phyloP scores from a whole-genome alignment of 305 asterid genomes.

The Rubia balearica region DNA sequence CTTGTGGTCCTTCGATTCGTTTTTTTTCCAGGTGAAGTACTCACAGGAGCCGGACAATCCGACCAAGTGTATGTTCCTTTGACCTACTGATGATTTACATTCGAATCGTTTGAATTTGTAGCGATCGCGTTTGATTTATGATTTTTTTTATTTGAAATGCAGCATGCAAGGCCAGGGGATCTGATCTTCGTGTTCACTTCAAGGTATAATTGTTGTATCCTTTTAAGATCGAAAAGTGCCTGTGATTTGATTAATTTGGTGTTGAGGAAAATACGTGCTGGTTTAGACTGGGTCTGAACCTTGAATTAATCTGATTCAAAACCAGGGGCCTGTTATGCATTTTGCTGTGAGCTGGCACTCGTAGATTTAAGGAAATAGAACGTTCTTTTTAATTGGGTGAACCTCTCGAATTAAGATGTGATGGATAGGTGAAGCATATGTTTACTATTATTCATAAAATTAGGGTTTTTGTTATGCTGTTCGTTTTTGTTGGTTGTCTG shows the following conservation, averaged over 20 bases:
- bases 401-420: too few species aligned
- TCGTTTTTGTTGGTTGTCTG: too few species aligned
- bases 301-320: too few species aligned
- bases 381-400: too few species aligned
- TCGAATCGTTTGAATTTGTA: background rate
- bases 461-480: too few species aligned
- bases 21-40: constrained; percentile 64
- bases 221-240: background rate
- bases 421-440: too few species aligned
- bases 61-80: constrained; percentile 49
- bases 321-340: too few species aligned
- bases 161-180: constrained; percentile 85
- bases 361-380: too few species aligned
- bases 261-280: background rate
- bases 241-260: background rate
- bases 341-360: too few species aligned
- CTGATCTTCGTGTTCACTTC: constrained; percentile 74
- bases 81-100: too few species aligned
- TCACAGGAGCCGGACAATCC: constrained; percentile 64
- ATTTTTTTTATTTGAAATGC: constrained; percentile 7
- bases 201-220: constrained; percentile 22
- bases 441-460: too few species aligned
- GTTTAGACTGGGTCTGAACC: background rate
- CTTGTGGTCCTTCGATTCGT: background rate
- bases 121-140: background rate